phyloP scores from a whole-genome alignment of 2,329 filamentous ascomycete genomes.

The Aphanoascus verrucosus region DNA sequence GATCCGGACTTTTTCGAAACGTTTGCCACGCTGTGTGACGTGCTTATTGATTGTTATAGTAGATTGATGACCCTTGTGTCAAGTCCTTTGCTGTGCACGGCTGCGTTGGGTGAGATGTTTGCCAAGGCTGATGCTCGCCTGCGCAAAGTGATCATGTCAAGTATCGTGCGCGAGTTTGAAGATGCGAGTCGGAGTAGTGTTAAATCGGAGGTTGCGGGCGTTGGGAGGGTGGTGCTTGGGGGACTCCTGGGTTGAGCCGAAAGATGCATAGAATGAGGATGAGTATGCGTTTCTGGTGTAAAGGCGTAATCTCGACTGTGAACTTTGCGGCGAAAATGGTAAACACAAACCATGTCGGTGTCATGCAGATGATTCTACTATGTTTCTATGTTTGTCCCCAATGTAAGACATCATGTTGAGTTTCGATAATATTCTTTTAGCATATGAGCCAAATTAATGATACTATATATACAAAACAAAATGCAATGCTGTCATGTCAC shows the following conservation, averaged over 20 bases:
- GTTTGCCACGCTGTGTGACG: constrained; percentile 89
- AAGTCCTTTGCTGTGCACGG: constrained; percentile 61
- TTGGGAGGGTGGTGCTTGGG: constrained; percentile 80
- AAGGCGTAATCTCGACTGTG: no score
- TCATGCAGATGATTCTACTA: no score
- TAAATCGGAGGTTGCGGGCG: constrained; percentile 69
- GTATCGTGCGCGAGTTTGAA: constrained; percentile 85
- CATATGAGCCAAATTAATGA: constrained; percentile 2
- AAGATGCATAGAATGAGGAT: background rate
- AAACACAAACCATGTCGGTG: no score
- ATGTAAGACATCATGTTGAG: background rate
- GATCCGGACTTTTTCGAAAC: constrained; percentile 96
- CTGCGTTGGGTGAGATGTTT: constrained; percentile 69
- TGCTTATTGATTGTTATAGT: constrained; percentile 84
- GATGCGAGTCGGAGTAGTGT: constrained; percentile 66
- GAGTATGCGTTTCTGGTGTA: no score
- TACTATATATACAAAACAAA: constrained; percentile 8
- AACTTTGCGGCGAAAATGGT: no score
- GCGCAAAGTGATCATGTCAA: constrained; percentile 77
- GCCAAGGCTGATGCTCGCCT: constrained; percentile 77
- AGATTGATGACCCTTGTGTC: constrained; percentile 64
- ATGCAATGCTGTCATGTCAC: constrained; percentile 10
- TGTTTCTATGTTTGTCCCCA: no score
- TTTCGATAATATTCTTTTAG: background rate
- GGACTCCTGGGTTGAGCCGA: constrained; percentile 54